These are phyloP conservation scores for Arthrocladium fulminans DNA, from an alignment of 2,329 filamentous ascomycete species.

Conservation along the genomic window DNA sequence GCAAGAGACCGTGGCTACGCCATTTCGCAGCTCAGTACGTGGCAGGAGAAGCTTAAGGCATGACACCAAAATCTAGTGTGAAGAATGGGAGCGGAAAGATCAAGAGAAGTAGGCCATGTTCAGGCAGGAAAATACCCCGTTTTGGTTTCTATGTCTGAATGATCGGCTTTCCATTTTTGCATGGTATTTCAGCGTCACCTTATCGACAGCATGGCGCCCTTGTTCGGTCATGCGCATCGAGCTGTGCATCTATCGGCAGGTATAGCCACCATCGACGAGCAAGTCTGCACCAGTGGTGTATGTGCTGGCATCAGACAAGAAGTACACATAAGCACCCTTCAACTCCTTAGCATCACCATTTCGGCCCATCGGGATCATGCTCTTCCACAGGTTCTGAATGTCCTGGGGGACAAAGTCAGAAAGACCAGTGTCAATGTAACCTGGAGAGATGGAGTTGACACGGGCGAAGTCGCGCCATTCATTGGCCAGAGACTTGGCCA, in stretches of 20 bases:
- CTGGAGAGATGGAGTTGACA: constrained; percentile 59
- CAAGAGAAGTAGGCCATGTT: no score
- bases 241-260: constrained; percentile 28
- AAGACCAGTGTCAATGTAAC: constrained; percentile 60
- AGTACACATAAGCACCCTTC: constrained; percentile 50
- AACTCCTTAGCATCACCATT: constrained; percentile 57
- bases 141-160: no score
- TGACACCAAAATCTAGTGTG: no score
- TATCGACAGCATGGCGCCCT: no score
- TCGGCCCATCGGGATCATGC: constrained; percentile 52
- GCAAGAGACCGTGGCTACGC: no score
- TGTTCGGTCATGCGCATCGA: no score
- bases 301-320: constrained; percentile 39
- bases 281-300: constrained; percentile 44
- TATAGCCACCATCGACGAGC: constrained; percentile 43
- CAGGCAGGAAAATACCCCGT: no score
- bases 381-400: constrained; percentile 49
- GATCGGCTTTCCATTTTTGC: no score
- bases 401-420: constrained; percentile 54
- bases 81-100: no score
- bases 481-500: constrained; percentile 56
- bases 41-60: no score
- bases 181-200: no score
- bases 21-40: no score
- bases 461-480: constrained; percentile 63